Evolutionary conservation across 441 rosid genomes (phyloP), one percentile per base, ranked within the genome.

Genomic region (Lepidium campestre): DNA sequence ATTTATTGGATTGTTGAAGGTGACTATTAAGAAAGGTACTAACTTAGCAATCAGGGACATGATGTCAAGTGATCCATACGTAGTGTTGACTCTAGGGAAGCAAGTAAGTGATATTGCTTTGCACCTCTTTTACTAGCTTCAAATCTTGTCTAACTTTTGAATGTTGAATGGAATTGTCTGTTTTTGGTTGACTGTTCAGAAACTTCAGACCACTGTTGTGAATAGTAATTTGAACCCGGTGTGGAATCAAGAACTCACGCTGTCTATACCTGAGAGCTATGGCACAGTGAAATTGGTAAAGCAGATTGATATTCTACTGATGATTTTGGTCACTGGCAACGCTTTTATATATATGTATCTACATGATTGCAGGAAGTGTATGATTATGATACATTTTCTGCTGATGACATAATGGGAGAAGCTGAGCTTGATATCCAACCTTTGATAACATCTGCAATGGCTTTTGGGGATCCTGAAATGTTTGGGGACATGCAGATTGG

Each of bases 361-460:
- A 0, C 44, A 57, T 49, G 60, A 22, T 23, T 54, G 81, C 86
- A 93, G 98, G 78, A 86, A 70, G 97, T 88, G 62, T 90, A 80
- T 11, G 97, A 93, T 40, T 91, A 89, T 73, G 99, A 93, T 68
- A 89, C 86, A 9, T 93, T 93, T 76, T 76, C 87, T 13, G 74
- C 86, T 0, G 96, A 93, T 67, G 98, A 93, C 74, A 90, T 93
- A 62, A 89, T 91, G 97, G 99, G 95, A 52, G 91, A 89, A 46
- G 93, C 93, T 0, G 97, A 91, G 73, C 81, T 93, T 8, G 95
- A 93, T 78, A 89, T 87, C 41, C 95, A 90, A 59, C 93, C 96
- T 0, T 78, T 93, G 49, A 78, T 93, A 27, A 56, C 85, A 31
- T 88, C 95, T 1, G 96, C 99, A 35, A 86, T 78, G 80, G 97